phyloP scores from a whole-genome alignment of 1,284 basidiomycete species.

The Malassezia obtusa region DNA sequence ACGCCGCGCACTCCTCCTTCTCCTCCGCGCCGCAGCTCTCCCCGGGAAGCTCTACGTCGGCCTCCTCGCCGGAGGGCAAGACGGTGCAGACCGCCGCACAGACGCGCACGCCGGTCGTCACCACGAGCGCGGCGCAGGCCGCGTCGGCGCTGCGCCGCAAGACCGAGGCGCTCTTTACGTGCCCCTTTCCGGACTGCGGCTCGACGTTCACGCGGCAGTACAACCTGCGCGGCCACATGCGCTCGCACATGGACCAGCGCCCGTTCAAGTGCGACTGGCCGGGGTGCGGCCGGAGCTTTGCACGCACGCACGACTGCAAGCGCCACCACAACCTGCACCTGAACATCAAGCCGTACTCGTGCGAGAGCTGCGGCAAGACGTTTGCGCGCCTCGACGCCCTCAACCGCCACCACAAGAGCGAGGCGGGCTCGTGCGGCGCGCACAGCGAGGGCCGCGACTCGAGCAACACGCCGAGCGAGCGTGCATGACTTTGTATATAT shows the following conservation, averaged over 20 bases:
- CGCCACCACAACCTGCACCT: constrained; percentile 58
- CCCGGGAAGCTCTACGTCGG: background rate
- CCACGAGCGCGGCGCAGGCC: constrained; percentile 83
- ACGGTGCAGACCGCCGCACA: constrained; percentile 12
- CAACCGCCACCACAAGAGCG: constrained; percentile 53
- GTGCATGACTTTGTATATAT: constrained; percentile 11
- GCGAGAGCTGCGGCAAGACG: constrained; percentile 82
- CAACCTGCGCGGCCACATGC: constrained; percentile 66
- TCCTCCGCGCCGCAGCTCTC: background rate
- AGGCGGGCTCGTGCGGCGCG: constrained; percentile 25
- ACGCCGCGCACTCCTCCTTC: background rate
- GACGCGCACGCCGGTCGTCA: constrained; percentile 53
- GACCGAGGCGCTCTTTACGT: constrained; percentile 81
- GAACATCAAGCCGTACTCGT: constrained; percentile 72
- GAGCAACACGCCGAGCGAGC: constrained; percentile 2
- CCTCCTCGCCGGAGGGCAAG: background rate
- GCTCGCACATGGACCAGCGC: constrained; percentile 90
- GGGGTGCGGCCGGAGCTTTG: constrained; percentile 85
- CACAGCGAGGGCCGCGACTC: constrained; percentile 12
- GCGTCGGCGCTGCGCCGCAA: constrained; percentile 77
- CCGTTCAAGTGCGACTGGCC: constrained; percentile 87
- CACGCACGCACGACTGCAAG: constrained; percentile 92
- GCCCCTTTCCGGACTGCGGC: constrained; percentile 86
- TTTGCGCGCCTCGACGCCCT: constrained; percentile 87
- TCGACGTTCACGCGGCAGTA: constrained; percentile 61